Percentiles rank a stretch among this genome's conserved stretches.
phyloP scores from a whole-genome alignment of 2,329 filamentous ascomycete species.

The Scopulariopsis brevicaulis region DNA sequence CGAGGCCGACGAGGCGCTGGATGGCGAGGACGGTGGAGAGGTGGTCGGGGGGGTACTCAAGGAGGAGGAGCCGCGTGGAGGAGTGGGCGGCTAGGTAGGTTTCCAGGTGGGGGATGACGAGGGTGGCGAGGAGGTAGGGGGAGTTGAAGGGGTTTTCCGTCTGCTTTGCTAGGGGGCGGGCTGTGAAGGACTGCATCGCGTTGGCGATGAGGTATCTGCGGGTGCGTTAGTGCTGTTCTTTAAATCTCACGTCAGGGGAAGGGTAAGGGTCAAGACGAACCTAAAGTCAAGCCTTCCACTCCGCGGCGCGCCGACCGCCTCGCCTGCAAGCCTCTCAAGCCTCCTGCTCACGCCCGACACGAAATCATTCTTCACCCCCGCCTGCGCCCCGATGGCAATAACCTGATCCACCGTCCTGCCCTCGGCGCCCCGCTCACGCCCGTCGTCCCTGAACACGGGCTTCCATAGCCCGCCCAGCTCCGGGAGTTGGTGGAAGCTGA shows the following conservation, averaged over 20 bases:
- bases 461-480: conserved; percentile 41
- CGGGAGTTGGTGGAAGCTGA: conserved; percentile 32
- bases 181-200: conserved; percentile 46
- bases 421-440: conserved; percentile 17
- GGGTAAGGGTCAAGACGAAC: conserved; percentile 22
- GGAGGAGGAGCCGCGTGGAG: conserved; percentile 41
- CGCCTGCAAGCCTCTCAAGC: conserved; percentile 42
- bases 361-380: conserved; percentile 38
- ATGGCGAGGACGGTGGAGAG: conserved; percentile 44
- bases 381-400: conserved; percentile 46
- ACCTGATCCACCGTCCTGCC: conserved; percentile 40
- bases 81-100: conserved; percentile 42
- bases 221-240: neutral
- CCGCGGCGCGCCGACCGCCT: conserved; percentile 33
- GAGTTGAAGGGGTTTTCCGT: conserved; percentile 43
- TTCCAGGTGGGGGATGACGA: conserved; percentile 50
- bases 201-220: conserved; percentile 47
- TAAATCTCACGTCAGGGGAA: neutral
- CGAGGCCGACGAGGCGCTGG: conserved; percentile 42
- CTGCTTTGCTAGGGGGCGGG: conserved; percentile 36
- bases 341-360: conserved; percentile 34
- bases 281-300: conserved; percentile 48
- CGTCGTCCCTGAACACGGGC: conserved; percentile 32
- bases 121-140: conserved; percentile 40
- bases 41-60: conserved; percentile 47